Base-by-base conservation (phyloP, 768 basidiomycete species). In the Wakefieldia striispora region DNA sequence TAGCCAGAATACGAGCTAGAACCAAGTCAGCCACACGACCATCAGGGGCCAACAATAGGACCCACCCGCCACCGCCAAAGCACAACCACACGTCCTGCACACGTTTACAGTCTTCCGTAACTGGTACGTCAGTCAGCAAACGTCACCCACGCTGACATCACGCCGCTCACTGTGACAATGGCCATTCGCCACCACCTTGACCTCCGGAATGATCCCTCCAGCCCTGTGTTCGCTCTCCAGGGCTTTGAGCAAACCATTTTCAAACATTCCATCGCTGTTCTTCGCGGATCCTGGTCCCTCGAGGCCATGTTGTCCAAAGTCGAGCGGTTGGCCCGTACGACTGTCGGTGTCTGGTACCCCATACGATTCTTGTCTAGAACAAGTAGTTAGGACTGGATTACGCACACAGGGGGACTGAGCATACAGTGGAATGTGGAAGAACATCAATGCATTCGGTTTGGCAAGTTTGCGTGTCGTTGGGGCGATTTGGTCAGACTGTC, bases 381-480 rank as follows among this genome's bases (percentile, higher is more conserved):
- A 45, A 21, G 16, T 14, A 19, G 38, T 42, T 2, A 51, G 34
- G 21, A n/a, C 16, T 14, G 12, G 8, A 29, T 40, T 38, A 13
- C 10, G 6, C 23, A 8, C 6, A 3, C 5, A 10, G 4, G 24
- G 34, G 7, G 6, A 5, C n/a, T 12, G 16, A 4, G 74, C 85
- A 19, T 63, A 91, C 86, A 97, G 63, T 44, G 95, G 95, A 40
- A 99, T 98, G 58, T 98, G 95, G 83, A 97, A 97, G 72, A 95
- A 97, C 88, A 92, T 90, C 57, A 98, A 67, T 0, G 92, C 95
- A 60, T 97, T 97, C 1, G 95, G 95, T 67, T 97, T 98, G 4
- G 89, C 91, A 3, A 94, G 74, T 47, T 74, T 75, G 59, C 71
- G 69, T 20, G 69, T 67, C 42, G 74, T 63, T 0, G 88, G 83